Conservation (phyloP, 164 flowering plant species). For the Euptelea pleiosperma region DNA sequence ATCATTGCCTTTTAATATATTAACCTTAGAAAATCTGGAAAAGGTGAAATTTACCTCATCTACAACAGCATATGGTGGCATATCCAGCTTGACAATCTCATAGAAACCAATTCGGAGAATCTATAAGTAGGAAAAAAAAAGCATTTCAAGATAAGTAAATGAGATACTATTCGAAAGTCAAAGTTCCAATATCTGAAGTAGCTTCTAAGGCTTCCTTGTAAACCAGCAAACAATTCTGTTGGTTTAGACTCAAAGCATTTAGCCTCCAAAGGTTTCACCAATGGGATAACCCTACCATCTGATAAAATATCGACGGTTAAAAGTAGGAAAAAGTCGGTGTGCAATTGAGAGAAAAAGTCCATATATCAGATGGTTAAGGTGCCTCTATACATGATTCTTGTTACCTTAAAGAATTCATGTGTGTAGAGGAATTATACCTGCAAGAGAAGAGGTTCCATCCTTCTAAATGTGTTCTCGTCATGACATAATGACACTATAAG, state of each 20-base stretch:
- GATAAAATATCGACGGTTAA: too few species aligned
- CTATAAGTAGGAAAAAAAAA: constrained; percentile 30
- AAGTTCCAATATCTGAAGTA: not conserved
- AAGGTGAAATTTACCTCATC: constrained; percentile 64
- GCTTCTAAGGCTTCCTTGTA: not conserved
- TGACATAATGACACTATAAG: constrained; percentile 67
- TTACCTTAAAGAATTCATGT: not conserved
- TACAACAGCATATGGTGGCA: constrained; percentile 95
- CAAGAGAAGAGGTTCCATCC: constrained; percentile 90
- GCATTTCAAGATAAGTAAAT: not conserved
- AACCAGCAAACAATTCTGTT: too few species aligned
- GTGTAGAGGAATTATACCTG: constrained; percentile 44
- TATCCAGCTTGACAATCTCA: constrained; percentile 85
- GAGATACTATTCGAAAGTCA: not conserved
- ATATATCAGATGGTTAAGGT: not conserved
- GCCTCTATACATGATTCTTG: not conserved
- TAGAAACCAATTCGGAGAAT: constrained; percentile 90
- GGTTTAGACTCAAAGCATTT: not conserved
- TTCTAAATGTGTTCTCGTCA: constrained; percentile 42
- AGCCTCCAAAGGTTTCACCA: not conserved
- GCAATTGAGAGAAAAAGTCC: not conserved
- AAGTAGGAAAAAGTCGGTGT: not conserved
- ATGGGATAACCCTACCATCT: not conserved
- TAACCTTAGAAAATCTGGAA: not conserved
- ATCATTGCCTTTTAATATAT: not conserved